Conservation (phyloP, 192 early-diverging fungal genomes). For the Coemansia guatemalensis region DNA sequence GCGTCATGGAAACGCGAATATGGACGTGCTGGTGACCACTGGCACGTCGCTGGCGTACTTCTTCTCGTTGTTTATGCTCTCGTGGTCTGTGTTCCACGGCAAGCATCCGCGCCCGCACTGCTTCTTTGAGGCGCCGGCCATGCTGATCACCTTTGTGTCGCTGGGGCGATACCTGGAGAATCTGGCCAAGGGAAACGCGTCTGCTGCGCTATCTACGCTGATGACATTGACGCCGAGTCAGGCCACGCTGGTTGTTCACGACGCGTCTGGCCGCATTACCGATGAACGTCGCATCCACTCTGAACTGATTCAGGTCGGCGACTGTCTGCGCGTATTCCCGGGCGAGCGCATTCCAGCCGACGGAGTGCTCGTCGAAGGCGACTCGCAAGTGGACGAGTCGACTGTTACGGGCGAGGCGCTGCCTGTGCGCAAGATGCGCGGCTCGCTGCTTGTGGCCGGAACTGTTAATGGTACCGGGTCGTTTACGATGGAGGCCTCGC, state of each 20-base stretch:
- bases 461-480: constrained; percentile 91
- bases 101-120: constrained; percentile 65
- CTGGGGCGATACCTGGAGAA: constrained; percentile 94
- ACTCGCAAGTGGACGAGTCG: constrained; percentile 89
- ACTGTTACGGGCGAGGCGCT: constrained; percentile 92
- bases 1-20: constrained; percentile 81
- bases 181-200: constrained; percentile 91
- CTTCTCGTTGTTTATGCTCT: constrained; percentile 78
- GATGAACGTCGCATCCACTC: constrained; percentile 75
- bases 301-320: constrained; percentile 83
- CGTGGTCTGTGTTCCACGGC: constrained; percentile 60
- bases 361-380: constrained; percentile 72
- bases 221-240: constrained; percentile 82
- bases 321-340: constrained; percentile 85
- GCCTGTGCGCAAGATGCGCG: constrained; percentile 68
- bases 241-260: constrained; percentile 60
- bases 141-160: constrained; percentile 91
- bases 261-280: constrained; percentile 18
- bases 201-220: constrained; percentile 82
- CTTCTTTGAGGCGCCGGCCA: constrained; percentile 92
- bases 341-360: constrained; percentile 94
- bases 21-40: constrained; percentile 91
- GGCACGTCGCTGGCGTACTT: constrained; percentile 84
- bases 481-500: constrained; percentile 78
- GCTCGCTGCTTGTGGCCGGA: constrained; percentile 81